Base-by-base conservation (phyloP, 1,139 yeast genomes). In the Diutina mesorugosa region DNA sequence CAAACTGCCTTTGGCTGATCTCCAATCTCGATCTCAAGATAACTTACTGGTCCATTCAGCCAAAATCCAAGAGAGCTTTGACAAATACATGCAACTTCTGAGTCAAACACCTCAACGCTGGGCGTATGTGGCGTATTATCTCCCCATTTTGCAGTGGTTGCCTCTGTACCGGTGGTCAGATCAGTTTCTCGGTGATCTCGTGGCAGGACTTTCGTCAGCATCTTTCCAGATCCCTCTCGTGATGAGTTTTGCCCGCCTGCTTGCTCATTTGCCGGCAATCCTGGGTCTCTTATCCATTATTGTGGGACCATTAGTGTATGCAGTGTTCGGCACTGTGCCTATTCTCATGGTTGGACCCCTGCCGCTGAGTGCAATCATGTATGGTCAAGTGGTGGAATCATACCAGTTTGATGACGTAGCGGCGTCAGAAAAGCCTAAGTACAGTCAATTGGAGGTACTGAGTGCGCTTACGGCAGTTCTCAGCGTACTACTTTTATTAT, bases 151-250 rank as follows among this genome's bases (percentile, higher is more conserved):
- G 38, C 59, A 63, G 29, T 71, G 74, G 74, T 58, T 70, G 45
- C 74, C 74, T 4, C 60, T 63, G 3, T 71, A 71, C 55, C 55
- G 62, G 12, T 56, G 56, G 35, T 21, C 54, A 12, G 57, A 56
- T 12, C 53, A 60, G 10, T 57, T 70, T 18, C 38, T 66, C 8
- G 74, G 74, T 2, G 74, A 71, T 58, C 56, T 65, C 21, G 60
- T 71, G n/a, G 74, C 74, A 2, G 74, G 74, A 0, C 55, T 69
- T 2, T 68, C 73, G 30, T 61, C 71, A 45, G 72, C 74, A 4
- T 65, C 69, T 35, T 70, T 71, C 61, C 74, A 70, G 60, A 67
- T 70, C 47, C 74, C 74, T 6, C 62, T 70, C 46, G 74, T 70
- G 52, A 69, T 71, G 73, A 71, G 74, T 2, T 63, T 70, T 47